Conservation (phyloP, 139 green algal species). For the Chlorella sorokiniana region DNA sequence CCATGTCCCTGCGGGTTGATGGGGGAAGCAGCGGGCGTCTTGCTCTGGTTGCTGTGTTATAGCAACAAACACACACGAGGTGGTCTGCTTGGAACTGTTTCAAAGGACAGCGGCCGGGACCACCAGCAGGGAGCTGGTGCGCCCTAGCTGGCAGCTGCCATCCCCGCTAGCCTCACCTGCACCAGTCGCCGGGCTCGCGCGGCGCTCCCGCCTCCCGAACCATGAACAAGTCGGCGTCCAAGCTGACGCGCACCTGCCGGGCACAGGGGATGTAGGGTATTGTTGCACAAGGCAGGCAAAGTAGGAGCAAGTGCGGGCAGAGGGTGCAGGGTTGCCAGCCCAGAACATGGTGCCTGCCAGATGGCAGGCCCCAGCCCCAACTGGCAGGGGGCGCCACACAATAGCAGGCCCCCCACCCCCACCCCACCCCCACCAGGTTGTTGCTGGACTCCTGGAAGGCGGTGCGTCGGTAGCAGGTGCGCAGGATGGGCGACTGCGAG, state of each 20-base stretch:
- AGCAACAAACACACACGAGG: too few relatives aligned
- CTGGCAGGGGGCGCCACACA: background rate
- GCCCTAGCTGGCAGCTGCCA: background rate
- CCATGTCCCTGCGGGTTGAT: slow-evolving; percentile 26
- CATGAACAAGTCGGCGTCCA: slow-evolving; percentile 74
- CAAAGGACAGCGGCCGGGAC: too few relatives aligned
- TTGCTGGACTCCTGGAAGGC: slow-evolving; percentile 75
- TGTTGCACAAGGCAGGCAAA: background rate
- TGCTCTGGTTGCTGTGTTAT: too few relatives aligned
- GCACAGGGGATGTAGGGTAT: background rate
- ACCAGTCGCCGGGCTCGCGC: slow-evolving; percentile 49
- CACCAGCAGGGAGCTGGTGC: too few relatives aligned
- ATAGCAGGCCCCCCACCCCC: background rate
- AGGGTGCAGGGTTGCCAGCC: background rate
- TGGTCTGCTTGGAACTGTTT: too few relatives aligned
- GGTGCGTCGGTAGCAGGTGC: slow-evolving; percentile 72
- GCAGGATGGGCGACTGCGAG: slow-evolving; percentile 63
- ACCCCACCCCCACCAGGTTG: slow-evolving; percentile 51
- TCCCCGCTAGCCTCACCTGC: slow-evolving; percentile 17
- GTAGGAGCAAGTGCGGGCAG: background rate
- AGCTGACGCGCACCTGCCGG: slow-evolving; percentile 59
- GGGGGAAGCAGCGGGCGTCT: background rate
- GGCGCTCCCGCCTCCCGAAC: slow-evolving; percentile 46
- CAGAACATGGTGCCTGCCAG: background rate
- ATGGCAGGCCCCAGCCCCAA: too few relatives aligned